Conservation (phyloP, 2,329 filamentous ascomycete genomes). For the Coniella vitis region DNA sequence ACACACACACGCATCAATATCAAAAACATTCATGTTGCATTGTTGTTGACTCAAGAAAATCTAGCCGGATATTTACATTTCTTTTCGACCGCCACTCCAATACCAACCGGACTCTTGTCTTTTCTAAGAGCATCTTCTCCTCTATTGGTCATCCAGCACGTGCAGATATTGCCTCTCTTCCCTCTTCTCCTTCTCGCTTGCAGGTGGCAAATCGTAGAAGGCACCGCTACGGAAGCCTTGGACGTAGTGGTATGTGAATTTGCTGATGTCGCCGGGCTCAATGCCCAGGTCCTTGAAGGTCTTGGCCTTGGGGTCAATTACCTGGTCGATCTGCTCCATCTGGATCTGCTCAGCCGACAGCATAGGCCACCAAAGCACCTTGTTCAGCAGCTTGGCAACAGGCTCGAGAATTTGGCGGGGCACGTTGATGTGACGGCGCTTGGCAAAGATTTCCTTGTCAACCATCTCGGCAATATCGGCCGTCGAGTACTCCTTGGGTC, state of each 20-base stretch:
- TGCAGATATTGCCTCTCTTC: slow-evolving; percentile 98
- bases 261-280: slow-evolving; percentile 76
- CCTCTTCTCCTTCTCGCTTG: slow-evolving; percentile 87
- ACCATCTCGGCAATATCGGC: slow-evolving; percentile 81
- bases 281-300: slow-evolving; percentile 93
- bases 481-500: slow-evolving; percentile 86
- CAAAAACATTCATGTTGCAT: slow-evolving; percentile 9
- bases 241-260: slow-evolving; percentile 89
- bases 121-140: slow-evolving; percentile 35
- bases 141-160: slow-evolving; percentile 75
- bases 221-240: slow-evolving; percentile 84
- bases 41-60: slow-evolving; percentile 20
- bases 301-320: slow-evolving; percentile 85
- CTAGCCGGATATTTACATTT: slow-evolving; percentile 27
- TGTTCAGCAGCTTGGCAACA: slow-evolving; percentile 67
- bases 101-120: slow-evolving; percentile 13
- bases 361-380: slow-evolving; percentile 80
- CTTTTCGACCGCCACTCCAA: slow-evolving; percentile 11
- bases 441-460: slow-evolving; percentile 86
- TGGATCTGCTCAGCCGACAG: slow-evolving; percentile 80
- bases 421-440: slow-evolving; percentile 83
- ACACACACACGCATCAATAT: not conserved
- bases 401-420: slow-evolving; percentile 77
- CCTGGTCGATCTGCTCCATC: slow-evolving; percentile 86
- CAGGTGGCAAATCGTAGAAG: slow-evolving; percentile 89